phyloP scores from a whole-genome alignment of 257 asterid genomes.

The Coffea eugenioides region DNA sequence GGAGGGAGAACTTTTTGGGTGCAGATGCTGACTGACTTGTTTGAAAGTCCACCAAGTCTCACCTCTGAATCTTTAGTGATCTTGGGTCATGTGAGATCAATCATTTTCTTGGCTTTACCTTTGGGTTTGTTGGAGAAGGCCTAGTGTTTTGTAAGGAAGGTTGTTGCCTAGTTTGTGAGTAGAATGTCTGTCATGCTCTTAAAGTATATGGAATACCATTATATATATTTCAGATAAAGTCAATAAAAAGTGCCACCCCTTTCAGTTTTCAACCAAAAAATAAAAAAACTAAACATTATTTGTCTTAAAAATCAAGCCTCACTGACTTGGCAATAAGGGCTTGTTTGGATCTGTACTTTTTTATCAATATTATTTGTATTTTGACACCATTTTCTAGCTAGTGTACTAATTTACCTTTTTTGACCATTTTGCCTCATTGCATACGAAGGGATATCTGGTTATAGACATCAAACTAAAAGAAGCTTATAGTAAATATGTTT shows the following conservation, averaged over 20 bases:
- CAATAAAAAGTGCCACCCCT: conserved; percentile 12
- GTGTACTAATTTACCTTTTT: background rate
- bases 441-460: background rate
- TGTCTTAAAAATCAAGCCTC: background rate
- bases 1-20: conserved; percentile 1
- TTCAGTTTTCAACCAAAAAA: background rate
- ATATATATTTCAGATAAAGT: conserved; percentile 28
- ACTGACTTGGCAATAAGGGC: background rate
- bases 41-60: conserved; percentile 21
- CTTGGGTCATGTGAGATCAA: conserved; percentile 69
- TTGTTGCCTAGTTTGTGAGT: conserved; percentile 23
- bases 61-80: conserved; percentile 26
- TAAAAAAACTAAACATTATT: background rate
- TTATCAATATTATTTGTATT: background rate
- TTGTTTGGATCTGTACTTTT: background rate
- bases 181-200: conserved; percentile 36
- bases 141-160: conserved; percentile 23
- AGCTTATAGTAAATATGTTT: background rate
- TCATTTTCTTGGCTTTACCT: conserved; percentile 58
- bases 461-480: background rate
- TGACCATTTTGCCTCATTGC: background rate
- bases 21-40: conserved; percentile 12
- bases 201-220: conserved; percentile 12
- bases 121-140: conserved; percentile 29
- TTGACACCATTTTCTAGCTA: background rate